Percentiles rank a stretch among this genome's conserved stretches.
Evolutionary conservation across 2,329 filamentous ascomycete species (phyloP).

Genomic region (Colletotrichum camelliae): DNA sequence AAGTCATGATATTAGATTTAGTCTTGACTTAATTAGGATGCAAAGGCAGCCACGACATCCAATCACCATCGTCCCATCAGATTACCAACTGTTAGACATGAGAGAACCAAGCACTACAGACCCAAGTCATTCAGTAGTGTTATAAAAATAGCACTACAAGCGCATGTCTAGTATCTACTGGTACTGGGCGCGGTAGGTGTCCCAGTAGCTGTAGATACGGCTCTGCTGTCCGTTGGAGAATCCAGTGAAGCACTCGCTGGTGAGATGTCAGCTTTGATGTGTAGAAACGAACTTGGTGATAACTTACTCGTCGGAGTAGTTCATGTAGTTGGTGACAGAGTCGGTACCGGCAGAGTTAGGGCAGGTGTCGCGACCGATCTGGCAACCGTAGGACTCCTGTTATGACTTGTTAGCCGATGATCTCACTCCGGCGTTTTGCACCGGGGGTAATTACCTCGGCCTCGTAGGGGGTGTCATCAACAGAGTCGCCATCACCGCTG

Average conservation of each 20-base stretch:
- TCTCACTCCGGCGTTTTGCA: rapidly evolving
- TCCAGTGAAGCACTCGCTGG: slow-evolving; percentile 45
- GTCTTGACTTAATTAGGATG: background rate
- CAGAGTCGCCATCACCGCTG: slow-evolving; percentile 39
- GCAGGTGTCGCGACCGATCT: slow-evolving; percentile 39
- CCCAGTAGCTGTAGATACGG: slow-evolving; percentile 35
- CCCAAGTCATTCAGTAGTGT: background rate
- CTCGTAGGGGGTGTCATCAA: slow-evolving; percentile 47
- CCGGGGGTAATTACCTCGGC: slow-evolving; percentile 19
- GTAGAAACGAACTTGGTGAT: background rate
- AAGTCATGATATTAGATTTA: rapidly evolving
- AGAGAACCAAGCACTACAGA: background rate
- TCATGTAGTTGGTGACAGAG: slow-evolving; percentile 46
- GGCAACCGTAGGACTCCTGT: slow-evolving; percentile 36
- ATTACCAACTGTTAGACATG: background rate
- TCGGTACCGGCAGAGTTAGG: slow-evolving; percentile 35
- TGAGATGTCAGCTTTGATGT: background rate
- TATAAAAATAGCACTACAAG: background rate
- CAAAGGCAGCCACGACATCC: background rate
- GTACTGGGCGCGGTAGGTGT: slow-evolving; percentile 28
- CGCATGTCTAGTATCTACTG: background rate
- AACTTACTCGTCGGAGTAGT: slow-evolving; percentile 46
- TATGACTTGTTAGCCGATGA: background rate
- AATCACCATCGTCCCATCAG: background rate
- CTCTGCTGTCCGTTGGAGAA: slow-evolving; percentile 47